Evolutionary conservation across 1,284 basidiomycete species (phyloP).

Genomic region (Paramarasmius palmivorus): DNA sequence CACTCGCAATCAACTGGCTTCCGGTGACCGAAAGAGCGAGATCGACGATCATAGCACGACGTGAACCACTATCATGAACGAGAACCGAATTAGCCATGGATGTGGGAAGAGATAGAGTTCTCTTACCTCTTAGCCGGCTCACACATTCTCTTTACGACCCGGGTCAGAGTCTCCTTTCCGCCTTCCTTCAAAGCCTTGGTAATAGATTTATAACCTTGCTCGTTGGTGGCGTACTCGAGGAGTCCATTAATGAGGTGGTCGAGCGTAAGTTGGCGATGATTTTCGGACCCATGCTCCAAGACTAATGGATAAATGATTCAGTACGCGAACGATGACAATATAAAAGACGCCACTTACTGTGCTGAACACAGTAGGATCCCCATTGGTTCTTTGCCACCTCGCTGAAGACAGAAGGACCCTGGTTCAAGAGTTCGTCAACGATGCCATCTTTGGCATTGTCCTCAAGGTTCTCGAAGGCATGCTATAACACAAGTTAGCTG

Average conservation of each 20-base stretch:
- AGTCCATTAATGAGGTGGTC: slow-evolving; percentile 71
- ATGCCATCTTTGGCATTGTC: slow-evolving; percentile 80
- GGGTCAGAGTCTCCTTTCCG: slow-evolving; percentile 68
- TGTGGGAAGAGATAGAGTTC: slow-evolving; percentile 5
- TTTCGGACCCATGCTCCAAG: slow-evolving; percentile 75
- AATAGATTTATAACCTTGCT: slow-evolving; percentile 81
- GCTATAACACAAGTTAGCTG: slow-evolving; percentile 40
- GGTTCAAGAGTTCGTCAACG: slow-evolving; percentile 74
- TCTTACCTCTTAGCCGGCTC: slow-evolving; percentile 75
- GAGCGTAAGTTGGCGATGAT: slow-evolving; percentile 70
- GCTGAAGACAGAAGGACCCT: slow-evolving; percentile 63
- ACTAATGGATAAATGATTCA: slow-evolving; percentile 40
- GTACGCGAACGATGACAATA: not conserved
- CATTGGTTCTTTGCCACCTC: slow-evolving; percentile 84
- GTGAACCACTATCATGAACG: slow-evolving; percentile 45
- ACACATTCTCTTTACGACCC: slow-evolving; percentile 75
- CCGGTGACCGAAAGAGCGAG: slow-evolving; percentile 79
- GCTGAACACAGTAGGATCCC: slow-evolving; percentile 83
- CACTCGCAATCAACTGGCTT: slow-evolving; percentile 78
- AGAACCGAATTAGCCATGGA: slow-evolving; percentile 14
- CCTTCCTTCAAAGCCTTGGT: slow-evolving; percentile 83
- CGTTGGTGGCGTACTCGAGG: slow-evolving; percentile 74
- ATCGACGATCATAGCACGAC: slow-evolving; percentile 80
- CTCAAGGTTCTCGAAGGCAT: slow-evolving; percentile 84
- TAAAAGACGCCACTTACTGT: slow-evolving; percentile 52